Percentiles rank a stretch among this genome's conserved stretches.
Conservation (phyloP, 176 grass and related monocot species). For the Pharus latifolius region DNA sequence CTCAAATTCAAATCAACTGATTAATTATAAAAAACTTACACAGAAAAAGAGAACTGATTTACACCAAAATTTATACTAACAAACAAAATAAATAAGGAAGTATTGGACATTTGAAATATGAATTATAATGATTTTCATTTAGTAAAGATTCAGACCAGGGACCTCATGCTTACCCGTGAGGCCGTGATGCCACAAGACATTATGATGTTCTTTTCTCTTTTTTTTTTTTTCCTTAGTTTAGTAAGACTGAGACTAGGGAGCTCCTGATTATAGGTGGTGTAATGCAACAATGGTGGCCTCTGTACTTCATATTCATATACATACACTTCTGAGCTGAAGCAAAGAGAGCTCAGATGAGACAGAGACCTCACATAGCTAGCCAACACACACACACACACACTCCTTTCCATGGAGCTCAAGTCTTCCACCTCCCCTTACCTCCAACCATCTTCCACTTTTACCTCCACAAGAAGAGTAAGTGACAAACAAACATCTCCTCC, state of each 20-base stretch:
- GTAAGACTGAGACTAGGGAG: slow-evolving; percentile 14
- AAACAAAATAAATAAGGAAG: background rate
- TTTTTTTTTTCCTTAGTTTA: background rate
- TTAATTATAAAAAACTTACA: too few species aligned
- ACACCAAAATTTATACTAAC: slow-evolving; percentile 11
- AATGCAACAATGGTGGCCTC: background rate
- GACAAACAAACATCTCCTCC: background rate
- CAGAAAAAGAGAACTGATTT: background rate
- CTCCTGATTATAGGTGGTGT: slow-evolving; percentile 2
- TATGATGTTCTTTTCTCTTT: too few species aligned
- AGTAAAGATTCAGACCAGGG: background rate
- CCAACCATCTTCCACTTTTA: slow-evolving; percentile 19
- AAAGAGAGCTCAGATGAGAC: background rate
- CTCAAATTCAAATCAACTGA: too few species aligned
- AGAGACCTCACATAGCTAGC: background rate
- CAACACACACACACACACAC: background rate
- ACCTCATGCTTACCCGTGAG: too few species aligned
- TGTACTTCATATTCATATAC: background rate
- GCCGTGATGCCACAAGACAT: background rate
- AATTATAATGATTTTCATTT: background rate
- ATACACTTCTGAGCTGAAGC: slow-evolving; percentile 5
- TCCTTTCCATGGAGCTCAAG: slow-evolving; percentile 44
- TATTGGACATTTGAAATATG: background rate
- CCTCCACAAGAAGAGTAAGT: slow-evolving; percentile 34
- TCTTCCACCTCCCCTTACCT: slow-evolving; percentile 14